Conservation (phyloP, 1,139 yeast genomes). For the Suhomyces maxii region DNA sequence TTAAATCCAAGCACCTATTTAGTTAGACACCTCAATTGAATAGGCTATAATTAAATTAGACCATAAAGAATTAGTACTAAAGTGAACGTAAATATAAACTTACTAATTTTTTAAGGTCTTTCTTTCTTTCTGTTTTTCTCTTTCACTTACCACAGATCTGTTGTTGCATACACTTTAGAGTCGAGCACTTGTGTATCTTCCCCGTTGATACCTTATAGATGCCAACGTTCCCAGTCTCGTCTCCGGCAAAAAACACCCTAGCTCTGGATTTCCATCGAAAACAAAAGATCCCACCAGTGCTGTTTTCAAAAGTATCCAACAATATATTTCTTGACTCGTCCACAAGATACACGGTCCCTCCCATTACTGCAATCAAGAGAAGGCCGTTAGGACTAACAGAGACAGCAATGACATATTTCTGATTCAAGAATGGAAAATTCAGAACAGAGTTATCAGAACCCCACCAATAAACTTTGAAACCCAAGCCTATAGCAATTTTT, state of each 20-base stretch:
- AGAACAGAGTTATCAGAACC: slow-evolving; percentile 49
- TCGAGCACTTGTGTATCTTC: slow-evolving; percentile 14
- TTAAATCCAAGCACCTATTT: too few relatives aligned
- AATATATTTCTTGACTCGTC: slow-evolving; percentile 18
- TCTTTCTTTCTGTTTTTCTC: not conserved
- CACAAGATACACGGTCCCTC: slow-evolving; percentile 28
- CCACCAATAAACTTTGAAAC: slow-evolving; percentile 66
- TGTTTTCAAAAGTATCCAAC: slow-evolving; percentile 30
- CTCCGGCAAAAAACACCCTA: slow-evolving; percentile 58
- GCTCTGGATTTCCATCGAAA: slow-evolving; percentile 60
- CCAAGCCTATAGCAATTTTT: slow-evolving; percentile 69
- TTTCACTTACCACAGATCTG: slow-evolving; percentile 62
- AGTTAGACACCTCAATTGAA: too few relatives aligned
- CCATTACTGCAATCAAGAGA: slow-evolving; percentile 54
- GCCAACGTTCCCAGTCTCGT: slow-evolving; percentile 63
- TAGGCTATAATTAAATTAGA: too few relatives aligned
- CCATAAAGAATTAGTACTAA: too few relatives aligned
- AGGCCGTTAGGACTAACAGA: slow-evolving; percentile 51
- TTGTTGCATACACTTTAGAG: slow-evolving; percentile 56
- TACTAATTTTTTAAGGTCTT: not conserved
- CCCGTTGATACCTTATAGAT: slow-evolving; percentile 36
- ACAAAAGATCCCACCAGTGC: slow-evolving; percentile 51
- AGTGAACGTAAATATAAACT: too few relatives aligned
- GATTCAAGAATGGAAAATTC: slow-evolving; percentile 21
- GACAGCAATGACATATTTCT: slow-evolving; percentile 56